Evolutionary conservation across 257 asterid genomes (phyloP).

Genomic region (Petunia secreta): DNA sequence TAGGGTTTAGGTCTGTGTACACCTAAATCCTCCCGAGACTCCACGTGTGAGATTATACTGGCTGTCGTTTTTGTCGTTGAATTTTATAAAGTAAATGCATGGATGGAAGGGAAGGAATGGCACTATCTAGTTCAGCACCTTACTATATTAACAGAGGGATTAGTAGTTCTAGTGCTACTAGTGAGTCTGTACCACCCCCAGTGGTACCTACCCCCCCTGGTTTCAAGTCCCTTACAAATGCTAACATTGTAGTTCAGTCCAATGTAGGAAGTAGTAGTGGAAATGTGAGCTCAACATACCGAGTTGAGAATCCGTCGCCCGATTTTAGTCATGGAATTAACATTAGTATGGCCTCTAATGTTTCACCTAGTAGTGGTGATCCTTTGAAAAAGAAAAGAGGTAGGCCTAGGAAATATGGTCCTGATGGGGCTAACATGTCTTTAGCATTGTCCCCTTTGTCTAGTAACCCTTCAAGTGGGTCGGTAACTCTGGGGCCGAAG

Average conservation of each 20-base stretch:
- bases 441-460: constrained; percentile 38
- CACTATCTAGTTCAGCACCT: constrained; percentile 63
- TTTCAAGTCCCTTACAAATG: constrained; percentile 28
- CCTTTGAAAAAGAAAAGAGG: constrained; percentile 47
- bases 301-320: constrained; percentile 45
- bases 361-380: constrained; percentile 31
- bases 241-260: constrained; percentile 35
- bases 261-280: constrained; percentile 39
- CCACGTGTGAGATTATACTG: no score
- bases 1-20: no score
- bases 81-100: constrained; percentile 26
- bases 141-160: constrained; percentile 69
- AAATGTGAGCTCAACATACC: constrained; percentile 38
- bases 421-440: constrained; percentile 42
- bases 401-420: constrained; percentile 49
- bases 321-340: constrained; percentile 39
- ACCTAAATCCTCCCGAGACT: no score
- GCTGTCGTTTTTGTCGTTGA: no score
- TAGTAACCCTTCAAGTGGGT: constrained; percentile 28
- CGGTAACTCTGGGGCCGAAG: constrained; percentile 24
- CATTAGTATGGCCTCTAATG: constrained; percentile 29
- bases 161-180: constrained; percentile 40
- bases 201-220: constrained; percentile 39
- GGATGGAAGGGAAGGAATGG: constrained; percentile 41
- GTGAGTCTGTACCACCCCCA: constrained; percentile 36